Percentiles rank a stretch among this genome's conserved stretches.
phyloP scores from a whole-genome alignment of 345 rosid species.

The Sapria himalayana region DNA sequence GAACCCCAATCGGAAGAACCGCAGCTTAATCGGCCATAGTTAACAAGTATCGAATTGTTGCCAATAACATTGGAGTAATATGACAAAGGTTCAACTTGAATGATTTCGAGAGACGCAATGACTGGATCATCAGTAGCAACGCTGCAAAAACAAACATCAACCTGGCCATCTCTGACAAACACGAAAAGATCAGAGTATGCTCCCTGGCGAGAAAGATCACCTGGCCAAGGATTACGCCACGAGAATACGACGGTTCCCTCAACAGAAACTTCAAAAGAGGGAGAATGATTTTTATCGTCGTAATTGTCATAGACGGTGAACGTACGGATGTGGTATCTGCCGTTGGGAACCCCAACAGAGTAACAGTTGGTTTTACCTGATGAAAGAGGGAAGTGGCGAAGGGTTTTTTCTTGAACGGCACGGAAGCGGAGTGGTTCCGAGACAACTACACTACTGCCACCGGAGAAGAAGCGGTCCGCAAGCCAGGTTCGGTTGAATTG shows the following conservation, averaged over 20 bases:
- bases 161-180: slow-evolving; percentile 53
- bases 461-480: slow-evolving; percentile 62
- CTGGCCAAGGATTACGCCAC: slow-evolving; percentile 83
- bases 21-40: slow-evolving; percentile 65
- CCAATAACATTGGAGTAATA: slow-evolving; percentile 37
- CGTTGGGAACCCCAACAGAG: slow-evolving; percentile 46
- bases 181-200: slow-evolving; percentile 90
- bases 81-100: slow-evolving; percentile 50
- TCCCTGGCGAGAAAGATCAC: slow-evolving; percentile 40
- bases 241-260: slow-evolving; percentile 83
- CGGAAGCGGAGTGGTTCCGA: slow-evolving; percentile 80
- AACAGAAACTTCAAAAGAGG: slow-evolving; percentile 72
- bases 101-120: slow-evolving; percentile 57
- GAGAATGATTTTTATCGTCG: slow-evolving; percentile 74
- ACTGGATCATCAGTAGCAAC: slow-evolving; percentile 90
- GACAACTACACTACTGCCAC: slow-evolving; percentile 44
- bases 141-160: slow-evolving; percentile 76
- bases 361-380: slow-evolving; percentile 95
- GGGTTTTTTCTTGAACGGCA: slow-evolving; percentile 40
- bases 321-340: slow-evolving; percentile 61
- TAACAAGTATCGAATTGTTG: slow-evolving; percentile 30
- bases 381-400: slow-evolving; percentile 81
- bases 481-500: slow-evolving; percentile 58
- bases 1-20: slow-evolving; percentile 82
- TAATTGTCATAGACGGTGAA: slow-evolving; percentile 95